Evolutionary conservation across 257 asterid species (phyloP).

Genomic region (Nicotiana noctiflora): DNA sequence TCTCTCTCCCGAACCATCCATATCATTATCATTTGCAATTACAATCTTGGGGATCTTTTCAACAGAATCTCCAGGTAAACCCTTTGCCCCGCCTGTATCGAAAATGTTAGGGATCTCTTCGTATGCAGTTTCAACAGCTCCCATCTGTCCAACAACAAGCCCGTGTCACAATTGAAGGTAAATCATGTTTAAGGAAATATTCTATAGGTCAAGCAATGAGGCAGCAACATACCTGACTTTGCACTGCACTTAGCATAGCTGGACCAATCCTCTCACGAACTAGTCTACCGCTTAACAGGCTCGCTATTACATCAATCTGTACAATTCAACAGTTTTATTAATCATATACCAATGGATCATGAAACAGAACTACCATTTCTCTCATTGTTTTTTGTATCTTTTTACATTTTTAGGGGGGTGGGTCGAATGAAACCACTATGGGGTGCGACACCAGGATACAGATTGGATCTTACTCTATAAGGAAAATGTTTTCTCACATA

Average conservation of each 20-base stretch:
- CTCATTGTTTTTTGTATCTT: neutral
- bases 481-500: neutral
- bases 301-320: conserved; percentile 88
- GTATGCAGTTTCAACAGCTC: conserved; percentile 71
- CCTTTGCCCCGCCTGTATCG: conserved; percentile 90
- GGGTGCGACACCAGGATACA: neutral
- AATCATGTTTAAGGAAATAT: neutral
- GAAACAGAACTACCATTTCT: neutral
- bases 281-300: conserved; percentile 91
- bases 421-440: neutral
- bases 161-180: neutral
- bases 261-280: conserved; percentile 98
- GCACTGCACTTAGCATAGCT: conserved; percentile 99
- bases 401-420: neutral
- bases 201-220: neutral
- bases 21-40: conserved; percentile 44
- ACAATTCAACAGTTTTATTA: conserved; percentile 10
- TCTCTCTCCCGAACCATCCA: conserved; percentile 71
- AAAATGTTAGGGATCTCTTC: conserved; percentile 79
- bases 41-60: conserved; percentile 81
- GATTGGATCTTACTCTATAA: neutral
- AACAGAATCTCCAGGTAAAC: conserved; percentile 72
- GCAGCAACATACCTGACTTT: conserved; percentile 65
- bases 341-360: neutral
- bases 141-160: conserved; percentile 52